phyloP scores from a whole-genome alignment of 2,329 filamentous ascomycete species.

The Colletotrichum sp. region DNA sequence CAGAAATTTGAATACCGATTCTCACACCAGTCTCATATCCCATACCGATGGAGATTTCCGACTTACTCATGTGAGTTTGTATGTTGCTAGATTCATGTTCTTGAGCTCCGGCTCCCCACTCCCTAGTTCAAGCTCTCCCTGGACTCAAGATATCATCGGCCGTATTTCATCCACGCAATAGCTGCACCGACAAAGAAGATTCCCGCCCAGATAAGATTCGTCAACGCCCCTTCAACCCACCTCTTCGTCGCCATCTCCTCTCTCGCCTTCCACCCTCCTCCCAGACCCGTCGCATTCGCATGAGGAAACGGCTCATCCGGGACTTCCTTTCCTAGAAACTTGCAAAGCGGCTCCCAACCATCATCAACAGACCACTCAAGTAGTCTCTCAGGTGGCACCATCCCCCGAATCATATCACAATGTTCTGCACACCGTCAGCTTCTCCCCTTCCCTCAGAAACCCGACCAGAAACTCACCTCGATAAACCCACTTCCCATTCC shows the following conservation, averaged over 20 bases:
- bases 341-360: conserved; percentile 46
- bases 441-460: neutral
- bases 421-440: conserved; percentile 26
- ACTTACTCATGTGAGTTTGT: no score
- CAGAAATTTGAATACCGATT: no score
- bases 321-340: conserved; percentile 39
- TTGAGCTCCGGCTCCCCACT: no score
- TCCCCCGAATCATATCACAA: conserved; percentile 34
- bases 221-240: conserved; percentile 16
- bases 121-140: no score
- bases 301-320: conserved; percentile 38
- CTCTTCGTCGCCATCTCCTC: conserved; percentile 16
- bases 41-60: no score
- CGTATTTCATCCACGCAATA: neutral
- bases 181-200: neutral
- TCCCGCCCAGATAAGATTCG: neutral
- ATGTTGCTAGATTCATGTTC: no score
- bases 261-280: conserved; percentile 11
- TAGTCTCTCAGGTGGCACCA: conserved; percentile 28
- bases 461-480: neutral
- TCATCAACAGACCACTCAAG: conserved; percentile 43
- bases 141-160: no score
- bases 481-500: conserved; percentile 32
- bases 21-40: no score
- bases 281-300: conserved; percentile 26